Base-by-base conservation (phyloP, 805 yeast species). In the Lachancea kluyveri region DNA sequence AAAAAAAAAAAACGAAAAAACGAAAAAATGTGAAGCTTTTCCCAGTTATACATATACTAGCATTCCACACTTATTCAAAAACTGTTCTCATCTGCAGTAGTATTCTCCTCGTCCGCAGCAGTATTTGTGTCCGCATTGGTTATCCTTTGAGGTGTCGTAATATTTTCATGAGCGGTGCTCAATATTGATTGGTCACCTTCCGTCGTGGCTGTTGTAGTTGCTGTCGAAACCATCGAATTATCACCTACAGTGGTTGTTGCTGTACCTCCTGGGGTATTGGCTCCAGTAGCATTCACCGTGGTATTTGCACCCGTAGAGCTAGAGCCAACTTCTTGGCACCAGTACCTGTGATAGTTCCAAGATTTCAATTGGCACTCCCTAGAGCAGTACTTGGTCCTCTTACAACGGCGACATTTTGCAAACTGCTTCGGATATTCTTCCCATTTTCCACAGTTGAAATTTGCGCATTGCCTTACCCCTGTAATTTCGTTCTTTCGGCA, bases 401-500 rank as follows among this genome's bases (percentile, higher is more conserved):
- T 86, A 59, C 98, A 90, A 28, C 95, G 71, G 36, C 95, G 70
- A 57, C 98, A 90, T 58, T 92, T 90, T 42, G 95, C 94, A 64
- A 90, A 90, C 53, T 90, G 94, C 26, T 94, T 72, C 6, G 96
- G 95, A 40, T 63, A 77, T 28, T 72, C 74, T 58, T 90, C 98
- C 97, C 97, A 90, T 52, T 72, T 78, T 8, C 96, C 96, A 61
- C 98, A 90, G 17, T 77, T 81, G 45, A 87, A 82, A 54, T 79
- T 80, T 1, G 96, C 96, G 59, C 98, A 90, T 60, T 92, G 97
- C 32, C 97, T 70, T 18, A 90, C 81, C 1, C 96, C 96, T 11
- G 80, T 71, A 25, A 70, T 57, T 51, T 88, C 96, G 54, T 90
- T 92, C 49, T 88, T 78, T 36, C 96, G 72, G 54, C 96, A 90